These are phyloP conservation scores for Tephrocybe rancida DNA, from an alignment of 768 basidiomycete species.

Conservation along the genomic window DNA sequence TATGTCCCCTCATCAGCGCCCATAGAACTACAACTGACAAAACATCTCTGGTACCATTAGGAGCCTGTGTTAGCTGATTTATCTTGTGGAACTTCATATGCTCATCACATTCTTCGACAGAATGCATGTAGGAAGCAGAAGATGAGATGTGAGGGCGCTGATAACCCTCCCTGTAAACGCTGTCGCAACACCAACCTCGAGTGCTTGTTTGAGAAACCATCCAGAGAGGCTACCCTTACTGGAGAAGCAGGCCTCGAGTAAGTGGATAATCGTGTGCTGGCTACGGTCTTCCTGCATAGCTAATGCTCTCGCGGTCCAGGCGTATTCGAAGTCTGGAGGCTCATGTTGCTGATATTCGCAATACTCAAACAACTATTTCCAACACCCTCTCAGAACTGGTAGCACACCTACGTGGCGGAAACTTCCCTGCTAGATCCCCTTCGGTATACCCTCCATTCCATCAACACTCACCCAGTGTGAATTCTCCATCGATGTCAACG, in stretches of 20 bases:
- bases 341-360: slow-evolving; percentile 83
- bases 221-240: slow-evolving; percentile 81
- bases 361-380: slow-evolving; percentile 74
- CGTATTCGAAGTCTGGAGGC: slow-evolving; percentile 88
- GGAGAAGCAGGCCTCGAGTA: slow-evolving; percentile 91
- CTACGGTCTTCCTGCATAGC: slow-evolving; percentile 14
- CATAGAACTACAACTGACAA: slow-evolving; percentile 14
- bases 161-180: slow-evolving; percentile 94
- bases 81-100: slow-evolving; percentile 5
- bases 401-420: slow-evolving; percentile 67
- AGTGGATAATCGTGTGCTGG: slow-evolving; percentile 29
- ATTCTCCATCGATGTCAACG: slow-evolving; percentile 57
- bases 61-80: slow-evolving; percentile 68
- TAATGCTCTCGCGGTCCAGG: slow-evolving; percentile 42
- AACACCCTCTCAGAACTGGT: slow-evolving; percentile 81
- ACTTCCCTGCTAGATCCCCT: slow-evolving; percentile 60
- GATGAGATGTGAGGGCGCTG: slow-evolving; percentile 96
- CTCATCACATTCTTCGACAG: slow-evolving; percentile 38
- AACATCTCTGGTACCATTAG: slow-evolving; percentile 37
- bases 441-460: slow-evolving; percentile 59
- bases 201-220: slow-evolving; percentile 95
- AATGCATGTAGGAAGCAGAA: slow-evolving; percentile 97
- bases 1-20: slow-evolving; percentile 43
- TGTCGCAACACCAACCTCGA: slow-evolving; percentile 89
- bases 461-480: slow-evolving; percentile 68